Percentiles rank a stretch among this genome's conserved stretches.
phyloP scores from a whole-genome alignment of 495 filamentous ascomycete genomes.

The Aspergillus sparsus region DNA sequence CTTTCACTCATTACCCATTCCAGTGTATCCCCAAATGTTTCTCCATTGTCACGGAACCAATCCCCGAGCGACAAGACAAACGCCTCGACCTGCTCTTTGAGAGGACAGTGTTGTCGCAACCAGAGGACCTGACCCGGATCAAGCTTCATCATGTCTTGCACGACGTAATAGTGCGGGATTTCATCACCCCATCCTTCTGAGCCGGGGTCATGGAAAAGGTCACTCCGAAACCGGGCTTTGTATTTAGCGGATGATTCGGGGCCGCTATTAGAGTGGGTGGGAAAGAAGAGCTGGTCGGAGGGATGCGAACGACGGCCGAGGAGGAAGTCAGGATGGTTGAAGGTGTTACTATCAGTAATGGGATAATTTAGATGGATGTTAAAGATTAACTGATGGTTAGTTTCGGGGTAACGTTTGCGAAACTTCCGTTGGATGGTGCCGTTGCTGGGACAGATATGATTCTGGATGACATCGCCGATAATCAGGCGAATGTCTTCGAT shows the following conservation, averaged over 20 bases:
- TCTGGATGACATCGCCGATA: constrained; percentile 53
- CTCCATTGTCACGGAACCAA: constrained; percentile 66
- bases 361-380: constrained; percentile 56
- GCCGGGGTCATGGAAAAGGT: constrained; percentile 43
- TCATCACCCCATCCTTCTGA: constrained; percentile 62
- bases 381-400: constrained; percentile 49
- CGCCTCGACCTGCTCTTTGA: constrained; percentile 56
- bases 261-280: constrained; percentile 24
- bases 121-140: constrained; percentile 59
- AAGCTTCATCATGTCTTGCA: constrained; percentile 68
- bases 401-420: constrained; percentile 55
- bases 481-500: constrained; percentile 55
- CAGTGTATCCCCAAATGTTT: constrained; percentile 57
- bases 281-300: constrained; percentile 28
- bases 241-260: constrained; percentile 33
- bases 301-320: constrained; percentile 16
- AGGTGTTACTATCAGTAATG: constrained; percentile 14
- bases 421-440: constrained; percentile 59
- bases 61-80: constrained; percentile 55
- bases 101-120: constrained; percentile 52
- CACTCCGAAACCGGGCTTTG: constrained; percentile 34
- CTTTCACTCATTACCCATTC: constrained; percentile 48
- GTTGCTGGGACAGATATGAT: constrained; percentile 62
- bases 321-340: constrained; percentile 6
- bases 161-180: constrained; percentile 61